A percentile compares a stretch with the other conserved stretches of the same genome.
Conservation (phyloP, 2,329 filamentous ascomycete species). For the Coniochaeta prunicola region DNA sequence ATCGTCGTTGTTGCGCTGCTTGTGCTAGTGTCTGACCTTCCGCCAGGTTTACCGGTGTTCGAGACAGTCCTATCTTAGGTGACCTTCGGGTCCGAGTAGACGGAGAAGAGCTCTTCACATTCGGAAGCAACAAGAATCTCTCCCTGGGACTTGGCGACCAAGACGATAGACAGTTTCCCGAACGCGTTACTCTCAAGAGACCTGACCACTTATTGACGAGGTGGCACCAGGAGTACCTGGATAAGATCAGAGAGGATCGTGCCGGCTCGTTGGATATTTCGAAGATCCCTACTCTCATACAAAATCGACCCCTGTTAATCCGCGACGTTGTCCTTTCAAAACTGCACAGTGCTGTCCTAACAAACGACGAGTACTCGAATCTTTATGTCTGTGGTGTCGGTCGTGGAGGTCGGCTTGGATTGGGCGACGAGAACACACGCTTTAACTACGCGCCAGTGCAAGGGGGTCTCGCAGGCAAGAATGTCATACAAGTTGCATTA, state of each 20-base stretch:
- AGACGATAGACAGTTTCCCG: conserved; percentile 89
- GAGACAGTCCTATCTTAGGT: conserved; percentile 8
- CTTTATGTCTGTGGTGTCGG: conserved; percentile 91
- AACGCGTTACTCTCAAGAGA: conserved; percentile 69
- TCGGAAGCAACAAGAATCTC: conserved; percentile 94
- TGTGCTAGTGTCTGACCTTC: conserved; percentile 6
- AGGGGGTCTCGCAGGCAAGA: conserved; percentile 66
- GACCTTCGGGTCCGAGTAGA: conserved; percentile 13
- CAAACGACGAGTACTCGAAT: conserved; percentile 80
- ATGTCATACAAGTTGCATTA: conserved; percentile 69
- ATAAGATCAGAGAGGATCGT: conserved; percentile 32
- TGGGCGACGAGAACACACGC: conserved; percentile 82
- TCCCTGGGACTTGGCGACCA: conserved; percentile 92
- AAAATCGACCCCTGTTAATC: conserved; percentile 64
- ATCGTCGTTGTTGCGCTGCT: background rate
- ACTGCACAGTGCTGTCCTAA: conserved; percentile 82
- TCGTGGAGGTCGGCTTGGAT: conserved; percentile 78
- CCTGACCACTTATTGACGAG: conserved; percentile 69
- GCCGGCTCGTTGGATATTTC: conserved; percentile 22
- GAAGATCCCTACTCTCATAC: conserved; percentile 66
- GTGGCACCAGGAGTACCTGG: conserved; percentile 64
- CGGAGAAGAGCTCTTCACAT: conserved; percentile 85
- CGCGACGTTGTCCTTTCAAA: conserved; percentile 86
- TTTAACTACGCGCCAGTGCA: conserved; percentile 83
- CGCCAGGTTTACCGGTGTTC: background rate